phyloP scores from a whole-genome alignment of 1,284 basidiomycete genomes.

The Puccinia polysora region DNA sequence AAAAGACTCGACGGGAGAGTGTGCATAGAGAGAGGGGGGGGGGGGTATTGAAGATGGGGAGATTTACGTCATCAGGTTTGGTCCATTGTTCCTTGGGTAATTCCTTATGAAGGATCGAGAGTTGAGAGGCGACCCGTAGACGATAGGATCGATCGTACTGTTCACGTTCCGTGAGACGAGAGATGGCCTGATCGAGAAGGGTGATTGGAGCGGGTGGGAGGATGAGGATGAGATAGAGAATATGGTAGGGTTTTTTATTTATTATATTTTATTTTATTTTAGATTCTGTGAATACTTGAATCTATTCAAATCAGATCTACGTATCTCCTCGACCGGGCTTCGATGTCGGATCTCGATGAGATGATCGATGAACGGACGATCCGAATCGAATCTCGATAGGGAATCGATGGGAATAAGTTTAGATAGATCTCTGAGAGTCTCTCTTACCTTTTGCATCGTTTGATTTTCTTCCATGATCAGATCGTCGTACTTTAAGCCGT shows the following conservation, averaged over 20 bases:
- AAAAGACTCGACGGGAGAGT: too few species aligned
- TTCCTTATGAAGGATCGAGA: slow-evolving; percentile 72
- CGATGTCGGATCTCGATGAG: background rate
- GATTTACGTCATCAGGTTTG: slow-evolving; percentile 56
- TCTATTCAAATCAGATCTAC: too few species aligned
- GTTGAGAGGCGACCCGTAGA: slow-evolving; percentile 75
- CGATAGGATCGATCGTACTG: slow-evolving; percentile 87
- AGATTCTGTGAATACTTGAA: too few species aligned
- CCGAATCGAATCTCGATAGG: too few species aligned
- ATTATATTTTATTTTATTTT: too few species aligned
- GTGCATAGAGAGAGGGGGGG: too few species aligned
- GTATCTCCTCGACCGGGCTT: background rate
- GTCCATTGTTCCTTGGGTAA: slow-evolving; percentile 84
- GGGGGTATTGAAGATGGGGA: background rate
- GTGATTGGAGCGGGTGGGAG: background rate
- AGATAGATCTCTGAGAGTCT: background rate
- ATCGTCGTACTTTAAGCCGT: slow-evolving; percentile 93
- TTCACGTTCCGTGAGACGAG: slow-evolving; percentile 72
- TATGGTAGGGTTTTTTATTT: too few species aligned
- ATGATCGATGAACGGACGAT: background rate
- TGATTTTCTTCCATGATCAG: slow-evolving; percentile 80
- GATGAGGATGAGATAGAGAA: background rate
- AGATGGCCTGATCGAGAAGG: slow-evolving; percentile 65
- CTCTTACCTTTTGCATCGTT: slow-evolving; percentile 73
- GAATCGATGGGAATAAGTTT: slow-evolving; percentile 44